Conservation (phyloP, 306 rosid genomes). For the Coriaria nepalensis region DNA sequence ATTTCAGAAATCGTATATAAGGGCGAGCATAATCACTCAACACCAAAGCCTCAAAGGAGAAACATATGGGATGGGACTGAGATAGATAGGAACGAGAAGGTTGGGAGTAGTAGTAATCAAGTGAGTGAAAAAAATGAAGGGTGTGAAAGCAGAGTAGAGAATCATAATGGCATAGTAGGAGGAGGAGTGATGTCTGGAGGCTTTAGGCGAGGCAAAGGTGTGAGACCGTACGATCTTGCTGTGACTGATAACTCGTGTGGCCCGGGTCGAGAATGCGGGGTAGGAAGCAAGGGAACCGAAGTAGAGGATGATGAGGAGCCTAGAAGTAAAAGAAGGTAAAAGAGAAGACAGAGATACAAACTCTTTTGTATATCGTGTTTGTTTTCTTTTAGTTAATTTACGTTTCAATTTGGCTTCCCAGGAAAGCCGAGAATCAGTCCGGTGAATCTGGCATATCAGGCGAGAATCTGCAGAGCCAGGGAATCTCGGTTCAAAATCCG, state of each 20-base stretch:
- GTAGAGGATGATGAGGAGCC: constrained; percentile 37
- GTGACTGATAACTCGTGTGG: constrained; percentile 38
- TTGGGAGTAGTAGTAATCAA: constrained; percentile 25
- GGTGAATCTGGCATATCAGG: constrained; percentile 41
- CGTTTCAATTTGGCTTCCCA: constrained; percentile 12
- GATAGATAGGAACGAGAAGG: constrained; percentile 27
- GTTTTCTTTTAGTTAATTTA: not conserved
- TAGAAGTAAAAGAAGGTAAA: constrained; percentile 58
- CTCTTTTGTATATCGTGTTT: not conserved
- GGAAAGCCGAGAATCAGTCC: constrained; percentile 50
- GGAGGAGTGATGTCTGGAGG: not conserved
- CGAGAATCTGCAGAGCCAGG: constrained; percentile 43
- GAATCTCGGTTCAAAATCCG: constrained; percentile 44
- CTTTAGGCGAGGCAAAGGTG: too few relatives aligned
- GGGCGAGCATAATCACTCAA: constrained; percentile 87
- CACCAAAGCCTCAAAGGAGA: constrained; percentile 68
- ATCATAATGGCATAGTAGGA: constrained; percentile 27
- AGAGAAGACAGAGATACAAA: not conserved
- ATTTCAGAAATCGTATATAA: constrained; percentile 90
- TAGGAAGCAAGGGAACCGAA: constrained; percentile 47
- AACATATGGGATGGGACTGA: constrained; percentile 34
- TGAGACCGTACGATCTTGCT: too few relatives aligned
- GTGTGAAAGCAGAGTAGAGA: constrained; percentile 38
- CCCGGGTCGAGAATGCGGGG: constrained; percentile 57
- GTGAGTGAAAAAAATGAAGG: constrained; percentile 38